A percentile compares a stretch with the other conserved stretches of the same genome.
These are phyloP conservation scores for Gnomoniopsis smithogilvyi DNA, from an alignment of 2,329 filamentous ascomycete genomes.

Conservation along the genomic window DNA sequence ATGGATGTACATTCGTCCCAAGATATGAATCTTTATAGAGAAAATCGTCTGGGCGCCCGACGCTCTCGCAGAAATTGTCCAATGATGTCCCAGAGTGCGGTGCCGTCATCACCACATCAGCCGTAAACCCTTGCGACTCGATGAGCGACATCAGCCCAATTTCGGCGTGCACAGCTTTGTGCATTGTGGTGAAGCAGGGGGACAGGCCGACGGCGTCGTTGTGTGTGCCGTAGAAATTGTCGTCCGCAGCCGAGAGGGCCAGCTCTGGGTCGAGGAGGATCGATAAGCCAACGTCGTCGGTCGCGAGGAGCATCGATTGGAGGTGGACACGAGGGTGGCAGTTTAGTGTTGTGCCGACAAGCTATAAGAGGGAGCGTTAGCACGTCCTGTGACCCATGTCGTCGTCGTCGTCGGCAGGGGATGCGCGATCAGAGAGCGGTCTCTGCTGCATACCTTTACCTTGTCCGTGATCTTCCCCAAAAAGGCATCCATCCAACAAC, in stretches of 20 bases:
- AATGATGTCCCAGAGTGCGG: conserved; percentile 20
- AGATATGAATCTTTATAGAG: conserved; percentile 25
- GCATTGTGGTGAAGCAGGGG: conserved; percentile 24
- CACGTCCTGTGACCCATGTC: too few relatives aligned
- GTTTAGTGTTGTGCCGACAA: conserved; percentile 33
- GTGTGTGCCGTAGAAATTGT: conserved; percentile 21
- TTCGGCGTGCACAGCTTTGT: conserved; percentile 26
- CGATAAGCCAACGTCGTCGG: conserved; percentile 30
- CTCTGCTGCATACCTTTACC: conserved; percentile 24
- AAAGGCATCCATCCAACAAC: conserved; percentile 32
- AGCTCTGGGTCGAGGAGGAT: conserved; percentile 27
- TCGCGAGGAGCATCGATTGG: conserved; percentile 33
- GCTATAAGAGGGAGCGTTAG: conserved; percentile 19
- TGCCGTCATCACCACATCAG: conserved; percentile 28
- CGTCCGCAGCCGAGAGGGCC: conserved; percentile 18
- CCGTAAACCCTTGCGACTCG: conserved; percentile 26
- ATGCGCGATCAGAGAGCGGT: too few relatives aligned
- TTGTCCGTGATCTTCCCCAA: conserved; percentile 28
- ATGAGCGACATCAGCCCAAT: conserved; percentile 25
- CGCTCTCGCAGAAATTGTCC: conserved; percentile 12
- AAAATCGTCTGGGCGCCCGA: conserved; percentile 22
- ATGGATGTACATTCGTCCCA: conserved; percentile 33
- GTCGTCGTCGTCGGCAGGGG: too few relatives aligned
- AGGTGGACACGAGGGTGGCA: conserved; percentile 29
- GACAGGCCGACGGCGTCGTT: conserved; percentile 23